Evolutionary conservation across 2,329 filamentous ascomycete species (phyloP).

Genomic region (Claviceps sp.): DNA sequence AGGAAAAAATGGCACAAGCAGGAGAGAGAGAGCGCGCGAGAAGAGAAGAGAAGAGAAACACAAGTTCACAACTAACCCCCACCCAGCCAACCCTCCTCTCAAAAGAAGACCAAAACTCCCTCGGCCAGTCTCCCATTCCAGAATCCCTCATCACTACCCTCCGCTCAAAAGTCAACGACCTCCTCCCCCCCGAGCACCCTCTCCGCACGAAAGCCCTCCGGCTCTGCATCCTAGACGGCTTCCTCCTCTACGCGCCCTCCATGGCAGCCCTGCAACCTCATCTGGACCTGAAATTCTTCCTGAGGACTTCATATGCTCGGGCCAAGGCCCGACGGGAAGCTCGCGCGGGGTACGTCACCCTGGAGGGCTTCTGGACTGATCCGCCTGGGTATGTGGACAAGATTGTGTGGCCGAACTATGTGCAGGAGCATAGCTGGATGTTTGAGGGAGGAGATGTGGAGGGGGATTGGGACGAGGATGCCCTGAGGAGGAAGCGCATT

Average conservation of each 20-base stretch:
- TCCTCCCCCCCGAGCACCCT: slow-evolving; percentile 30
- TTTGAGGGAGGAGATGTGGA: slow-evolving; percentile 59
- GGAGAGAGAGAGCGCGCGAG: too few species aligned
- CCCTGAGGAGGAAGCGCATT: slow-evolving; percentile 31
- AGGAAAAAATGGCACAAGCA: neutral
- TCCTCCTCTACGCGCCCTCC: slow-evolving; percentile 59
- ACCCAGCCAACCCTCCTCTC: slow-evolving; percentile 18
- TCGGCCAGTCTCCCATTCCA: slow-evolving; percentile 41
- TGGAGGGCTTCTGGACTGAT: slow-evolving; percentile 89
- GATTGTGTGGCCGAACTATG: slow-evolving; percentile 94
- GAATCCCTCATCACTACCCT: slow-evolving; percentile 31
- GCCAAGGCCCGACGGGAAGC: slow-evolving; percentile 55
- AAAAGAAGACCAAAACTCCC: slow-evolving; percentile 47
- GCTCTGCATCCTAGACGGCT: slow-evolving; percentile 74
- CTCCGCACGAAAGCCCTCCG: slow-evolving; percentile 19
- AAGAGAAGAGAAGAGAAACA: neutral
- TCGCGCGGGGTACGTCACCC: slow-evolving; percentile 63
- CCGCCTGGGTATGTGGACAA: slow-evolving; percentile 88
- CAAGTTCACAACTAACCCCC: neutral
- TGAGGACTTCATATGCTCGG: slow-evolving; percentile 52
- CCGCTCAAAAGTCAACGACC: slow-evolving; percentile 32
- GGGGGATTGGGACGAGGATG: slow-evolving; percentile 33
- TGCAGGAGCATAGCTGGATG: slow-evolving; percentile 65
- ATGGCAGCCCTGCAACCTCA: slow-evolving; percentile 42
- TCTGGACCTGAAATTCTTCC: slow-evolving; percentile 66